Evolutionary conservation across 1,284 basidiomycete genomes (phyloP).

Genomic region (Malassezia japonica): DNA sequence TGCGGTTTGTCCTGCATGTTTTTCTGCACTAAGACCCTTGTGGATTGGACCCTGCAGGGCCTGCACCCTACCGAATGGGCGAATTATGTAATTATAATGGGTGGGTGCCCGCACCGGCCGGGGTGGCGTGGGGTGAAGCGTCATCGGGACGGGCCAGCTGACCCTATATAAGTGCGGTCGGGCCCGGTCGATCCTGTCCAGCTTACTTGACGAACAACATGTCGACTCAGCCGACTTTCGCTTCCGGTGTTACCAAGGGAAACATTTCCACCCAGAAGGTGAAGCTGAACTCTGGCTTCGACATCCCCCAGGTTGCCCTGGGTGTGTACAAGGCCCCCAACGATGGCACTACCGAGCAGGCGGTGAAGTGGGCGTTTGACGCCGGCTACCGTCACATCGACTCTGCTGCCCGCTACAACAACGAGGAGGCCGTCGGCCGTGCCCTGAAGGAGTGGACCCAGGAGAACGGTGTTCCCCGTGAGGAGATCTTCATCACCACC

Average conservation of each 20-base stretch:
- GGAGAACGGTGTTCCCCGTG: conserved; percentile 37
- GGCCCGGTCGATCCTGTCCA: not conserved
- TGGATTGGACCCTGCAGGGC: too few relatives aligned
- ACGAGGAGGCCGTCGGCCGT: conserved; percentile 47
- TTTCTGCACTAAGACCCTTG: too few relatives aligned
- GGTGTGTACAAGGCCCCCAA: conserved; percentile 48
- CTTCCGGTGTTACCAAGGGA: conserved; percentile 23
- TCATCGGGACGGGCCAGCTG: not conserved
- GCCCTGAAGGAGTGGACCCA: conserved; percentile 41
- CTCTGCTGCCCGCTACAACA: conserved; percentile 44
- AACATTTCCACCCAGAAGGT: conserved; percentile 41
- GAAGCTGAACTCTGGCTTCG: conserved; percentile 40
- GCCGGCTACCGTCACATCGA: conserved; percentile 47
- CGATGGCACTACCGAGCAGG: conserved; percentile 44
- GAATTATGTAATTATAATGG: too few relatives aligned
- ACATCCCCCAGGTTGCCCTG: conserved; percentile 44
- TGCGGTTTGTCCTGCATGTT: too few relatives aligned
- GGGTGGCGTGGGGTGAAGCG: too few relatives aligned
- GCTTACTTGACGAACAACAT: not conserved
- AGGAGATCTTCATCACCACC: conserved; percentile 48
- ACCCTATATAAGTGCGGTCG: too few relatives aligned
- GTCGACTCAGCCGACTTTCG: conserved; percentile 12
- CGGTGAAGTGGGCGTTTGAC: conserved; percentile 46
- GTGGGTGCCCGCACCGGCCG: too few relatives aligned
- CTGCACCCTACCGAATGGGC: too few relatives aligned